Conservation (phyloP, 306 rosid genomes). For the Quercus wislizeni region DNA sequence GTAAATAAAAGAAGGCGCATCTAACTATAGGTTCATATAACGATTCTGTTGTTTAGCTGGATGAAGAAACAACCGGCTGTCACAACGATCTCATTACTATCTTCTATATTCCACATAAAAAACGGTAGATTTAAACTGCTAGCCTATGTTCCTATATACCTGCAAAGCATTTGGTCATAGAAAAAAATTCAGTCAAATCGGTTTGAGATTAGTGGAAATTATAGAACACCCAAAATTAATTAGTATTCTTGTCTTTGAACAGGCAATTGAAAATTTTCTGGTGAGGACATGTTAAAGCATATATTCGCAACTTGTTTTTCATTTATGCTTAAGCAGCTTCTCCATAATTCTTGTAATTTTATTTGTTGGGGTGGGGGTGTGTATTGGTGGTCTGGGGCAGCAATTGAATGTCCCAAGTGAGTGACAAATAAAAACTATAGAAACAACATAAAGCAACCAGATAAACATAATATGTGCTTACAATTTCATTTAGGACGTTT, state of each 20-base stretch:
- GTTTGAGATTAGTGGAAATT: not conserved
- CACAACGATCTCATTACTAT: slow-evolving; percentile 21
- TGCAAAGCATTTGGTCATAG: slow-evolving; percentile 28
- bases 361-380: not conserved
- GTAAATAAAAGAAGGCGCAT: slow-evolving; percentile 24
- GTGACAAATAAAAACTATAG: not conserved
- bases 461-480: not conserved
- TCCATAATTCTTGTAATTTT: not conserved
- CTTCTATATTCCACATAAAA: slow-evolving; percentile 21
- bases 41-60: slow-evolving; percentile 43
- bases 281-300: not conserved
- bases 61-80: slow-evolving; percentile 38
- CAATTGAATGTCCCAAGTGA: not conserved
- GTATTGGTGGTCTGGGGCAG: not conserved
- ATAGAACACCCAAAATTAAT: not conserved
- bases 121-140: slow-evolving; percentile 24
- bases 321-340: not conserved
- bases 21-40: slow-evolving; percentile 23
- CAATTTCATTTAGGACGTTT: not conserved
- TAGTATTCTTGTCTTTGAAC: not conserved
- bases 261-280: not conserved
- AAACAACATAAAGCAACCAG: not conserved
- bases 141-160: slow-evolving; percentile 38
- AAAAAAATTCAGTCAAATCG: not conserved
- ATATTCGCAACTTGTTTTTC: not conserved